Base-by-base conservation (phyloP, 192 early-diverging fungal genomes). In the Pilobolus umbonatus region DNA sequence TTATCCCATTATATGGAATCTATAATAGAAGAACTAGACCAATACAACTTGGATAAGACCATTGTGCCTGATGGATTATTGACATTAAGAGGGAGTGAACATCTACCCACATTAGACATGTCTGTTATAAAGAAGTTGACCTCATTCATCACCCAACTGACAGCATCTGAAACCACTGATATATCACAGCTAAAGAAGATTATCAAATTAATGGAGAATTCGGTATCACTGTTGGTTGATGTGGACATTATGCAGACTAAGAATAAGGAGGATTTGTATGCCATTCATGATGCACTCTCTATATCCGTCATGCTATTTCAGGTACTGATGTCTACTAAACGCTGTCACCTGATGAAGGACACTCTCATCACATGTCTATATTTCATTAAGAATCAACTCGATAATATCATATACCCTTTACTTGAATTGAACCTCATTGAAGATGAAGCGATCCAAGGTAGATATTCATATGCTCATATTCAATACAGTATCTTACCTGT, bases 341-440 rank as follows among this genome's bases (percentile, higher is more conserved):
- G 62, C 29, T 48, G 51, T 28, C 62, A 69, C 1, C 36, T 64
- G 15, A 38, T 58, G 2, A 46, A 56, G 48, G 64, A 58, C 34
- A 10, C 62, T 2, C 51, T 66, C 8, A 30, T 38, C 4, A 55
- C 38, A 4, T 62, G 69, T 49, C 50, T 72, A 29, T 26, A 49
- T 3, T 57, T 62, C 4, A 45, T 55, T 5, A 72, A 72, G 26
- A 40, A 49, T 7, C 46, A 62, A 43, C 6, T 72, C 1, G 60
- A 40, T 38, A 57, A 42, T 25, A 54, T 54, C 21, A 52, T 72
- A 36, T 72, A 65, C 24, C 69, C 69, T 4, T 24, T 62, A 0
- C 44, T 62, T 22, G 61, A 63, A 26, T 31, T 55, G 17, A 53
- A 36, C 19, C 36, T 28, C 6, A 26, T 42, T 26, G 47, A 39